These are phyloP conservation scores for Stemphylium beticola DNA, from an alignment of 2,329 filamentous ascomycete species.

Conservation along the genomic window DNA sequence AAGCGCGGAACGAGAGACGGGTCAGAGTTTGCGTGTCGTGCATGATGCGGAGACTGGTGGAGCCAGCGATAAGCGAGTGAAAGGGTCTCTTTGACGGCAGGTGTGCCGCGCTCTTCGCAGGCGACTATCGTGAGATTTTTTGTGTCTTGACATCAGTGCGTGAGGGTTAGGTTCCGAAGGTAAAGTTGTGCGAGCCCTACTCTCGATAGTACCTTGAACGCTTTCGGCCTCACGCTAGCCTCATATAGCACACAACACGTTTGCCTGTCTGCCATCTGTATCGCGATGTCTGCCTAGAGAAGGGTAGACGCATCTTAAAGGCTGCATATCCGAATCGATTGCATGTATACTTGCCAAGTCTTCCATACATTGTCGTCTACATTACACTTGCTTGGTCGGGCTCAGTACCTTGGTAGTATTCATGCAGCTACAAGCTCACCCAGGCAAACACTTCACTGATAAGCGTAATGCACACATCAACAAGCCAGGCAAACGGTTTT, in stretches of 20 bases:
- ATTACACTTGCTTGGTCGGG: too few relatives aligned
- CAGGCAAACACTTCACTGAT: constrained; percentile 3
- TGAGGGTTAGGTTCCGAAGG: too few relatives aligned
- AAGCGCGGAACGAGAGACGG: background rate
- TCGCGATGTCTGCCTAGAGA: background rate
- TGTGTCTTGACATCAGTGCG: too few relatives aligned
- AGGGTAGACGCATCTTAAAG: background rate
- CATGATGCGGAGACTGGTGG: constrained; percentile 4
- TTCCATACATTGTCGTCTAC: too few relatives aligned
- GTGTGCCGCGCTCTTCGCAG: background rate
- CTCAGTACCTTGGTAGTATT: too few relatives aligned
- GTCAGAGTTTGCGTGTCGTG: constrained; percentile 4
- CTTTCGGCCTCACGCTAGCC: background rate
- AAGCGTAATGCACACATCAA: background rate
- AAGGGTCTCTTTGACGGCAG: background rate
- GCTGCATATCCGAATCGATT: too few relatives aligned
- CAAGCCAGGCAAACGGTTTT: background rate
- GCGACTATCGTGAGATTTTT: background rate
- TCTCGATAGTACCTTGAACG: background rate
- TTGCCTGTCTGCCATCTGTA: background rate
- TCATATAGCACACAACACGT: background rate
- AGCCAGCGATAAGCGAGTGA: background rate
- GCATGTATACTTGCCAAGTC: too few relatives aligned
- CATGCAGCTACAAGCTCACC: background rate
- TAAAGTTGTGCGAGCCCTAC: too few relatives aligned